Evolutionary conservation across 768 basidiomycete genomes (phyloP).

Genomic region (Postia placenta): DNA sequence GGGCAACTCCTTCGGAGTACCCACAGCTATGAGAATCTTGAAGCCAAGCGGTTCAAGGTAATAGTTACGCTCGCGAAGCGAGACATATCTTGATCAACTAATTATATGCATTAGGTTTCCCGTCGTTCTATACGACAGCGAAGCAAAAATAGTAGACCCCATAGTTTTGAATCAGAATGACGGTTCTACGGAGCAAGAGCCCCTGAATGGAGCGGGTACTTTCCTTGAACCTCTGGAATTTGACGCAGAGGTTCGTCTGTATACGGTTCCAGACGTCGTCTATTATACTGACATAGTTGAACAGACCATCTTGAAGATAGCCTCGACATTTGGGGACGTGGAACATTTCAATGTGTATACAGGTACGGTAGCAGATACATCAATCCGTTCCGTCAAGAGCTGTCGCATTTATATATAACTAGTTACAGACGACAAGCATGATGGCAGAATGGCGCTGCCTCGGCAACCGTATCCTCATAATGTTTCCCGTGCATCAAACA

Average conservation of each 20-base stretch:
- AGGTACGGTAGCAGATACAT: too few relatives aligned
- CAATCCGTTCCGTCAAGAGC: too few relatives aligned
- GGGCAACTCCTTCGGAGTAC: too few relatives aligned
- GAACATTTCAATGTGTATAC: constrained; percentile 44
- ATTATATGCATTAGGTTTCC: constrained; percentile 9
- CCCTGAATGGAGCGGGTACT: constrained; percentile 27
- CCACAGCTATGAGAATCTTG: constrained; percentile 57
- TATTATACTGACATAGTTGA: too few relatives aligned
- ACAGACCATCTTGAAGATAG: constrained; percentile 50
- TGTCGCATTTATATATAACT: too few relatives aligned
- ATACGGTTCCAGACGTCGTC: background rate
- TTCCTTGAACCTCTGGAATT: constrained; percentile 54
- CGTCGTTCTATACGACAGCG: constrained; percentile 39
- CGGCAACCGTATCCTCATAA: constrained; percentile 42
- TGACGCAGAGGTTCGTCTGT: constrained; percentile 46
- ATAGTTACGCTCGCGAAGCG: too few relatives aligned
- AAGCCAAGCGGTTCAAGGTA: constrained; percentile 50
- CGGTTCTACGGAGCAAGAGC: constrained; percentile 9
- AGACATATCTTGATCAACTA: constrained; percentile 27
- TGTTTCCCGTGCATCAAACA: constrained; percentile 43
- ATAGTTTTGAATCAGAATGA: background rate
- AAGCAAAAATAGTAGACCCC: constrained; percentile 31
- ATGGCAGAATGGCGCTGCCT: background rate
- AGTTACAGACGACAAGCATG: too few relatives aligned
- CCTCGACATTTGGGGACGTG: constrained; percentile 56